Conservation (phyloP, 805 yeast species). For the Jamesozyma gamospora region DNA sequence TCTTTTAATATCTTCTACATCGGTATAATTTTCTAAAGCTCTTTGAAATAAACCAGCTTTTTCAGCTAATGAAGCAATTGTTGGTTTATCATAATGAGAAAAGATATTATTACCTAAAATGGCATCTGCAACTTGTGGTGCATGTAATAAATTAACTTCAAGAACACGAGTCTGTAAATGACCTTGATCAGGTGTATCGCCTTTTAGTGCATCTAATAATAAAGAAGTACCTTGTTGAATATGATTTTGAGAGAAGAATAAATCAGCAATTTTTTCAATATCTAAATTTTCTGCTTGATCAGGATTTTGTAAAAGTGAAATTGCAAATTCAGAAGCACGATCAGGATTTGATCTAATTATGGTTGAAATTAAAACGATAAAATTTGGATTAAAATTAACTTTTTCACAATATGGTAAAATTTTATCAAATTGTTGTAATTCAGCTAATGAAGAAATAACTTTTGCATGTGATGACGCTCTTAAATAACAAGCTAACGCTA, state of each 20-base stretch:
- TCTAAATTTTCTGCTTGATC: constrained; percentile 52
- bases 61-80: constrained; percentile 86
- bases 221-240: constrained; percentile 98
- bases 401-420: constrained; percentile 89
- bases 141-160: constrained; percentile 86
- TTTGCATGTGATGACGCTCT: constrained; percentile 76
- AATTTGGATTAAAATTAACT: constrained; percentile 83
- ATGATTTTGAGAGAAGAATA: constrained; percentile 86
- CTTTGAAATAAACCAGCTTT: constrained; percentile 93
- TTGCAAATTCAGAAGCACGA: constrained; percentile 94
- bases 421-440: constrained; percentile 92
- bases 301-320: constrained; percentile 62
- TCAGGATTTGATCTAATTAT: constrained; percentile 92
- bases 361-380: constrained; percentile 78
- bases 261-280: constrained; percentile 80
- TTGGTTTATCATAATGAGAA: constrained; percentile 87
- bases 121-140: constrained; percentile 99
- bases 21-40: constrained; percentile 92
- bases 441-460: constrained; percentile 87
- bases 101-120: constrained; percentile 93
- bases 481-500: constrained; percentile 85
- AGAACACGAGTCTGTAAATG: constrained; percentile 89
- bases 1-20: constrained; percentile 89
- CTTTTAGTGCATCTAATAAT: constrained; percentile 87
- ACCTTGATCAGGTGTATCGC: constrained; percentile 88